Evolutionary conservation across 2,329 filamentous ascomycete species (phyloP), one percentile per base, ranked within the genome.

Genomic region (Paecilomyces fulvus): DNA sequence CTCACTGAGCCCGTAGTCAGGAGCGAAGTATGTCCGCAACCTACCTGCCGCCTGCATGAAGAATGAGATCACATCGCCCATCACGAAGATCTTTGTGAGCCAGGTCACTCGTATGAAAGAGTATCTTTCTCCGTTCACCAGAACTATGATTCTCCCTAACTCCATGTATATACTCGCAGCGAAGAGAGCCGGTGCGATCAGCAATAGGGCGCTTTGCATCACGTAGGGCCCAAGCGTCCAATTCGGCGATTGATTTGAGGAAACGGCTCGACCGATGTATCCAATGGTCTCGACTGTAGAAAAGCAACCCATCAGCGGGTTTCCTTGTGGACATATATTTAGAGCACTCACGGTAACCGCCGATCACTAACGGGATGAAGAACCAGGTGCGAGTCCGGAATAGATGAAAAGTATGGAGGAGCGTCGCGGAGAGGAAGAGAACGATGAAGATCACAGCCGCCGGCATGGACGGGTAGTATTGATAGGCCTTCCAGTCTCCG

Each of bases 241-340:
- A 46, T 65, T 25, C 9, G 66, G 65, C 2, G 63, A 48, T 55
- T 80, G 66, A 0, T 60, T 54, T 0, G 71, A 67, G 0, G 77
- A 77, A 21, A 79, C 61, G 3, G 76, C 67, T 54, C 82, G 77
- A 11, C 76, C 79, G 43, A 80, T 64, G 61, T 83, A 83, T 14
- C 81, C 81, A 20, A 83, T 69, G 0, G 70, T 65, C 61, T 83
- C 79, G 64, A 82, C 79, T 81, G 48, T 8, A 28, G 20, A 23
- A 49, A n/a, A 11, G 23, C 11, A 6, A 43, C 33, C 9, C 20
- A 9, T 49, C 20, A 49, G 48, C 21, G 14, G 1, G 6, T 14
- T 14, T 49, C 21, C 8, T 20, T 49, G 3, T 25, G 10, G 25
- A 25, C 11, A 28, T 5, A 4, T 3, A 14, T 28, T 25, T 14